A percentile compares a stretch with the other conserved stretches of the same genome.
Evolutionary conservation across 2,329 filamentous ascomycete species (phyloP).

Genomic region (Aureobasidium subglaciale): DNA sequence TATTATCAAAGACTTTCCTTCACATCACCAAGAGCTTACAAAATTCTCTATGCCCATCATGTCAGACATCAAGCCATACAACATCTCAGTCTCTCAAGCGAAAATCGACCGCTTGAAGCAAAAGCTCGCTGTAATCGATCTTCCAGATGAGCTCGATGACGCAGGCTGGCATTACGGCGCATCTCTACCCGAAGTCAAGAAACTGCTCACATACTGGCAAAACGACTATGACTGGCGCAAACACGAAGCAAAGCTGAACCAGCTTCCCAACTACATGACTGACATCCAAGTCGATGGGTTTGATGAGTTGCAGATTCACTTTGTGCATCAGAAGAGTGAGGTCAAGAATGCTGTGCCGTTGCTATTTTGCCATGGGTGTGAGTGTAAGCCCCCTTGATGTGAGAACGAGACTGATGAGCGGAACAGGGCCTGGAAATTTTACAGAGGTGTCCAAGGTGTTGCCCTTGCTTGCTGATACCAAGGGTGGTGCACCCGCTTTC

Average conservation of each 20-base stretch:
- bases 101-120: slow-evolving; percentile 7
- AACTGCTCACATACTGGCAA: slow-evolving; percentile 52
- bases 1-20: no score
- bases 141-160: slow-evolving; percentile 31
- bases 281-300: slow-evolving; percentile 51
- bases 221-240: slow-evolving; percentile 54
- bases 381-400: not conserved
- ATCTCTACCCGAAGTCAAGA: slow-evolving; percentile 53
- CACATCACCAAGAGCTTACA: not conserved
- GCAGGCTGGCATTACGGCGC: slow-evolving; percentile 53
- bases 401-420: not conserved
- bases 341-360: slow-evolving; percentile 53
- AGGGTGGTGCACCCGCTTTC: slow-evolving; percentile 41
- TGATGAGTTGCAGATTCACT: slow-evolving; percentile 55
- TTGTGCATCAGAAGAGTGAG: slow-evolving; percentile 51
- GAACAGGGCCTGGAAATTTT: slow-evolving; percentile 56
- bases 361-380: slow-evolving; percentile 59
- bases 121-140: not conserved
- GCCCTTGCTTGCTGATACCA: slow-evolving; percentile 47
- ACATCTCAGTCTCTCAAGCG: not conserved
- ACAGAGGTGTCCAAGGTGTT: slow-evolving; percentile 60
- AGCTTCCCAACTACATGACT: slow-evolving; percentile 52
- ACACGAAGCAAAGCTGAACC: slow-evolving; percentile 53
- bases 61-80: not conserved
- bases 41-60: not conserved